These are phyloP conservation scores for Spergularia bocconei DNA, from an alignment of 148 eudicot species.

Conservation along the genomic window DNA sequence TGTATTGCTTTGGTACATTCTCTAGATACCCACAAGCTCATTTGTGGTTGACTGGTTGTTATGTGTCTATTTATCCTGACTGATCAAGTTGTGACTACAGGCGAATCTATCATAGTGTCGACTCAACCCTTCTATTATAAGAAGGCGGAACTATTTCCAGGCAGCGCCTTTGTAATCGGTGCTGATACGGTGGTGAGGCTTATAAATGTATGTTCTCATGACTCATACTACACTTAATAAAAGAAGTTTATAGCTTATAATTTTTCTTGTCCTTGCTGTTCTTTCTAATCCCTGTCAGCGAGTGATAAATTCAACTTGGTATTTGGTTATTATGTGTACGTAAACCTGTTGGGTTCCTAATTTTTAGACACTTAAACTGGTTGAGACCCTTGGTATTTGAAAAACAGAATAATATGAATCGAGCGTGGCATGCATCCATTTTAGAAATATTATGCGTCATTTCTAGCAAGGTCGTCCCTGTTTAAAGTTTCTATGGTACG, in stretches of 20 bases:
- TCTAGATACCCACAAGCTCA: background rate
- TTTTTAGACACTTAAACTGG: no score
- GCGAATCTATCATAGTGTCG: conserved; percentile 79
- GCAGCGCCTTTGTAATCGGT: conserved; percentile 94
- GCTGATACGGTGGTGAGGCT: conserved; percentile 90
- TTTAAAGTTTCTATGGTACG: no score
- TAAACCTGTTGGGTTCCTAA: no score
- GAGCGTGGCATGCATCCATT: no score
- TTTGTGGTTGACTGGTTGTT: background rate
- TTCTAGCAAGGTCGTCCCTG: no score
- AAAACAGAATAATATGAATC: no score
- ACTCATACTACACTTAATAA: conserved; percentile 1
- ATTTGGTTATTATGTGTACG: background rate
- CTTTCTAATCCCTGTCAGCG: no score
- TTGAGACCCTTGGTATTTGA: no score
- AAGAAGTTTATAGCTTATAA: background rate
- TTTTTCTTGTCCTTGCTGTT: background rate
- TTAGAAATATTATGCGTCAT: no score
- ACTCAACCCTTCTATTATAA: conserved; percentile 92
- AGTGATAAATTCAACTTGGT: background rate
- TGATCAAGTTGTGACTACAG: conserved; percentile 38
- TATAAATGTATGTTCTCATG: conserved; percentile 59
- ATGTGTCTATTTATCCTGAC: background rate
- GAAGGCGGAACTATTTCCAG: conserved; percentile 96
- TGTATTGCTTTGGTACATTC: background rate